phyloP scores from a whole-genome alignment of 306 rosid genomes.

The peach (Prunus persica) region Prunus_persica_NCBIv2 NC_034009.1:43154501-43155000 shows the following conservation, averaged over 20 bases:
- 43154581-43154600: constrained; percentile 20
- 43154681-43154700: constrained; percentile 44
- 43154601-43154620: constrained; percentile 14
- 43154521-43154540: constrained; percentile 64
- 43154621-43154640: constrained; percentile 5
- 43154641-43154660: constrained; percentile 17
- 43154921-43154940: constrained; percentile 11
- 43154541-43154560: not conserved
- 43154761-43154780: not conserved
- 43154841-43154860: not conserved
- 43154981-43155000: not conserved
- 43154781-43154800: constrained; percentile 3
- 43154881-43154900: constrained; percentile 10
- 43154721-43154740: constrained; percentile 78
- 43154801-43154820: constrained; percentile 19
- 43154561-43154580: not conserved
- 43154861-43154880: constrained; percentile 5
- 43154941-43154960: constrained; percentile 4
- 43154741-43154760: constrained; percentile 1
- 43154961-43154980: not conserved
- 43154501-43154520: constrained; percentile 75
- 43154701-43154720: constrained; percentile 54
- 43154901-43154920: not conserved
- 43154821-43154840: constrained; percentile 27
- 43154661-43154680: constrained; percentile 39